These are phyloP conservation scores for Fraxinus xanthoxyloides DNA, from an alignment of 305 asterid genomes.

Conservation along the genomic window DNA sequence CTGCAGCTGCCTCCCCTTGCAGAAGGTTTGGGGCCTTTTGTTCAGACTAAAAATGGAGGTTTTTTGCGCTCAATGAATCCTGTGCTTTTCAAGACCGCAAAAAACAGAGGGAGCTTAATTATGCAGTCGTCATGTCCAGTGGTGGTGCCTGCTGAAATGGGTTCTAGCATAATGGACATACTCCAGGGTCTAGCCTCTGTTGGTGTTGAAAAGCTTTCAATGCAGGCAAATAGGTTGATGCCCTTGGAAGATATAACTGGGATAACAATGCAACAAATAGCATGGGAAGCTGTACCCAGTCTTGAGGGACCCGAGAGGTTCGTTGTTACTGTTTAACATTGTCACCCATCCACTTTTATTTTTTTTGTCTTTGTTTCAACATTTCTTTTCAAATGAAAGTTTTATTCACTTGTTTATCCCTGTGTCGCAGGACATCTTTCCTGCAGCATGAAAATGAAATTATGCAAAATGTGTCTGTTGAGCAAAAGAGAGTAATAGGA, in stretches of 20 bases:
- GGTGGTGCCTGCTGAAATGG: constrained; percentile 97
- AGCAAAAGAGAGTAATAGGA: constrained; percentile 30
- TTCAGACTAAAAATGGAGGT: constrained; percentile 83
- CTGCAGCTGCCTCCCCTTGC: constrained; percentile 66
- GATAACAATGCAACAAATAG: constrained; percentile 76
- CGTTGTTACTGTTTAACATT: constrained; percentile 20
- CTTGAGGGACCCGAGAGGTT: constrained; percentile 72
- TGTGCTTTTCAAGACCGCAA: constrained; percentile 56
- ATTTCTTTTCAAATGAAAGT: constrained; percentile 3
- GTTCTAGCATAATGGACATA: constrained; percentile 80
- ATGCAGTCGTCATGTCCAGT: constrained; percentile 96
- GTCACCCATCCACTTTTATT: neutral
- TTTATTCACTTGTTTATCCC: constrained; percentile 8
- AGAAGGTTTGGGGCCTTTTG: constrained; percentile 81
- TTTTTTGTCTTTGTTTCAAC: neutral
- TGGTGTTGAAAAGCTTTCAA: constrained; percentile 90
- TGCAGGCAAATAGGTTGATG: constrained; percentile 94
- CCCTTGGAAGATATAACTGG: constrained; percentile 93
- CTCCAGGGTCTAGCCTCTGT: constrained; percentile 82
- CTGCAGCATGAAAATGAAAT: constrained; percentile 39
- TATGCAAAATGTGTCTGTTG: constrained; percentile 24
- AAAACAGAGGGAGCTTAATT: constrained; percentile 72
- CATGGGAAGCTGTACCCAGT: constrained; percentile 63
- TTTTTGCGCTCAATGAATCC: constrained; percentile 91
- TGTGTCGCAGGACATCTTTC: constrained; percentile 49